Evolutionary conservation across 192 early-diverging fungal species (phyloP).

Genomic region (Spizellomyces punctatus): DNA sequence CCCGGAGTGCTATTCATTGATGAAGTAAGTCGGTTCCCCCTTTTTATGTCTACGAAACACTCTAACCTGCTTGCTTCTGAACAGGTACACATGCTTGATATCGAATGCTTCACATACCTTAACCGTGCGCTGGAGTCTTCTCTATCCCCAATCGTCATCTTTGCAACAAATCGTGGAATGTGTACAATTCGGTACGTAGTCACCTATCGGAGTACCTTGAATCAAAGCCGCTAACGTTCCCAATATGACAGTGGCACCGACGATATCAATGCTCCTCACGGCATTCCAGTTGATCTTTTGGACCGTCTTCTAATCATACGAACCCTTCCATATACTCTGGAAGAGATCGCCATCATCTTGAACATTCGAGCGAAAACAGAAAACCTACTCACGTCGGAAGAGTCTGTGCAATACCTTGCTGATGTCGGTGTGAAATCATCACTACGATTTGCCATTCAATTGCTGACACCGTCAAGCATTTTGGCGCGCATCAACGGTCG

Average conservation of each 20-base stretch:
- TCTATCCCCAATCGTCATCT: conserved; percentile 94
- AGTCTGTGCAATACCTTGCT: conserved; percentile 82
- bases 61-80: too few relatives aligned
- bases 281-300: conserved; percentile 94
- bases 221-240: background rate
- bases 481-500: conserved; percentile 85
- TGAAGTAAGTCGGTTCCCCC: conserved; percentile 46
- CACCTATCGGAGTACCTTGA: background rate
- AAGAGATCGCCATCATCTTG: conserved; percentile 87
- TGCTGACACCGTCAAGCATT: conserved; percentile 88
- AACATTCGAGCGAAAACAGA: conserved; percentile 92
- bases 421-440: conserved; percentile 92
- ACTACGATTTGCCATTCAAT: conserved; percentile 92
- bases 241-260: conserved; percentile 45
- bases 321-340: conserved; percentile 82
- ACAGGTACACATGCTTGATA: conserved; percentile 95
- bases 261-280: conserved; percentile 67
- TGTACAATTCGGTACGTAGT: conserved; percentile 74
- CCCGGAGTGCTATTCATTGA: conserved; percentile 99
- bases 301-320: conserved; percentile 95
- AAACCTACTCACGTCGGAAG: conserved; percentile 88
- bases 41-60: too few relatives aligned
- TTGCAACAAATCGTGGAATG: conserved; percentile 97
- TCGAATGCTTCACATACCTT: conserved; percentile 99
- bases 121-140: conserved; percentile 97